Evolutionary conservation across 768 basidiomycete species (phyloP).

Genomic region (Sarcodon sp.): DNA sequence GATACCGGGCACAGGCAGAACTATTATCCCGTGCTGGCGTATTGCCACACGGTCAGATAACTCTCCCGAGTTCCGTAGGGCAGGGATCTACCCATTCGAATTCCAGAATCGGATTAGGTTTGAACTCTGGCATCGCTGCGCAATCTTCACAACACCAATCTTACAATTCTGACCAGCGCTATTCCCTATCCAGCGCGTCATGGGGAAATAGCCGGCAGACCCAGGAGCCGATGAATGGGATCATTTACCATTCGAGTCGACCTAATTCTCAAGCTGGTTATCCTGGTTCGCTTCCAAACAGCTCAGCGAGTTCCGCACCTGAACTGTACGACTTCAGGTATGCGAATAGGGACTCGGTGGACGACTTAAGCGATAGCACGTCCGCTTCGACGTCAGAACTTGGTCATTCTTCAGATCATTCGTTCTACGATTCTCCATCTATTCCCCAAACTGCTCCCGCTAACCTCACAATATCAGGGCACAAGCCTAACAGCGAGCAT

Average conservation of each 20-base stretch:
- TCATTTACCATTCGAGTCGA: not conserved
- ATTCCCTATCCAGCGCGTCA: conserved; percentile 2
- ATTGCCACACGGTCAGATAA: conserved; percentile 9
- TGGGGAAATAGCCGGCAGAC: not conserved
- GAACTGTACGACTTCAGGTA: conserved; percentile 2
- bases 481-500: conserved; percentile 3
- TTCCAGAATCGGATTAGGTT: not conserved
- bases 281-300: not conserved
- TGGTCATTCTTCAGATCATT: conserved; percentile 4
- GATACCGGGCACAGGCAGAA: conserved; percentile 36
- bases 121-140: not conserved
- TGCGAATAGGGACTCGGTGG: conserved; percentile 2
- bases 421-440: not conserved
- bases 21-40: conserved; percentile 22
- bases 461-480: conserved; percentile 5
- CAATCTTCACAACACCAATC: conserved; percentile 5
- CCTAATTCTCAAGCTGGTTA: not conserved
- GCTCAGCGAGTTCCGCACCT: not conserved
- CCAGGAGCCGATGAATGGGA: not conserved
- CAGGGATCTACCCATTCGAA: conserved; percentile 5
- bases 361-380: conserved; percentile 9
- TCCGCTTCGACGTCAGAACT: conserved; percentile 9
- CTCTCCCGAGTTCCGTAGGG: conserved; percentile 4
- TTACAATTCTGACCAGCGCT: conserved; percentile 3
- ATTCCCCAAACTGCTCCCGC: not conserved